Percentiles rank a stretch among this genome's conserved stretches.
phyloP scores from a whole-genome alignment of 768 basidiomycete genomes.

The Candolleomyces aberdarensis region DNA sequence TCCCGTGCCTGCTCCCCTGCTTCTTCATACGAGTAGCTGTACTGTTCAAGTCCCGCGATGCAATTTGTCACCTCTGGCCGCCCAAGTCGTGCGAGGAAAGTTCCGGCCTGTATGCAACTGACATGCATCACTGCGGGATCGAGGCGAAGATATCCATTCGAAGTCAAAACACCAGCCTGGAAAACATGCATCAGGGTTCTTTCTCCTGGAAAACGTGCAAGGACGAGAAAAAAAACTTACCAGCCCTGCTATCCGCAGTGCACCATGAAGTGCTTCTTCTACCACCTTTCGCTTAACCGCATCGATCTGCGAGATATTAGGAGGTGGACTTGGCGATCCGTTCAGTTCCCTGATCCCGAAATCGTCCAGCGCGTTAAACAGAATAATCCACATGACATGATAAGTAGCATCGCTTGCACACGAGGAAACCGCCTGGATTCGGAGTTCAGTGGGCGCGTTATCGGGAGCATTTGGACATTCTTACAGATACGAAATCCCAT shows the following conservation, averaged over 20 bases:
- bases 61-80: conserved; percentile 82
- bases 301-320: conserved; percentile 52
- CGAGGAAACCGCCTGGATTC: conserved; percentile 43
- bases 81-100: conserved; percentile 76
- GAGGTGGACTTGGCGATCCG: conserved; percentile 32
- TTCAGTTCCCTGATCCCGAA: conserved; percentile 79
- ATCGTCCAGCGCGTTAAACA: conserved; percentile 81
- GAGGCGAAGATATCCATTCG: conserved; percentile 85
- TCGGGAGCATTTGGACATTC: conserved; percentile 16
- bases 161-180: conserved; percentile 77
- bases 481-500: conserved; percentile 84
- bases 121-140: conserved; percentile 91
- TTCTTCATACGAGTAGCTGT: conserved; percentile 85
- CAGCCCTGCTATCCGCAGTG: conserved; percentile 85
- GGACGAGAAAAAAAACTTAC: conserved; percentile 36
- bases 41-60: conserved; percentile 83
- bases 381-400: conserved; percentile 87
- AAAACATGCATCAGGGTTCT: conserved; percentile 2
- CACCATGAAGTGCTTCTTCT: conserved; percentile 82
- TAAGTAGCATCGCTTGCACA: conserved; percentile 87
- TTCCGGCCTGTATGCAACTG: conserved; percentile 80
- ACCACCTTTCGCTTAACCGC: conserved; percentile 64
- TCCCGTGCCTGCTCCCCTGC: conserved; percentile 74
- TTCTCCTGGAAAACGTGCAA: conserved; percentile 4
- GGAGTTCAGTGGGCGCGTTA: conserved; percentile 5